These are phyloP conservation scores for Cladobotryum mycophilum DNA, from an alignment of 2,329 filamentous ascomycete genomes.

Conservation along the genomic window DNA sequence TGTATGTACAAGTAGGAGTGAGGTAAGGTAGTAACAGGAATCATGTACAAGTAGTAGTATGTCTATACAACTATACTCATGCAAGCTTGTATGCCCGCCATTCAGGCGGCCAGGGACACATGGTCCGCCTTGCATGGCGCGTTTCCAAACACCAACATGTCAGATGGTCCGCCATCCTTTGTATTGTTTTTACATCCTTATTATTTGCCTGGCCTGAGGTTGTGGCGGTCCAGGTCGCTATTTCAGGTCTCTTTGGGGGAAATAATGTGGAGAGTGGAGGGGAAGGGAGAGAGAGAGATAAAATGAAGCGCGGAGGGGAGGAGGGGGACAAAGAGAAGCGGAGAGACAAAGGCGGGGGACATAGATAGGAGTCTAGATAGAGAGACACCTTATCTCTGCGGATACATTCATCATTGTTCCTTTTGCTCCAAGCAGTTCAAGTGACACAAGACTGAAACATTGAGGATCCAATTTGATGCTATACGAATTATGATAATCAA, in stretches of 20 bases:
- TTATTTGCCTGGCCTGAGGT: not conserved
- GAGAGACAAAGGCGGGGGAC: not conserved
- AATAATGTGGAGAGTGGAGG: not conserved
- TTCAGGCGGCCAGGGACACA: constrained; percentile 17
- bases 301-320: not conserved
- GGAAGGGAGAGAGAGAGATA: not conserved
- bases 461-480: no score
- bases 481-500: no score
- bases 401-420: not conserved
- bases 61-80: constrained; percentile 4
- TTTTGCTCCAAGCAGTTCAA: no score
- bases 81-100: not conserved
- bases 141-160: constrained; percentile 4
- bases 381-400: not conserved
- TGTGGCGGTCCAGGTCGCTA: no score
- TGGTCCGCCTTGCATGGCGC: constrained; percentile 10
- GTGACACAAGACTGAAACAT: no score
- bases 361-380: not conserved
- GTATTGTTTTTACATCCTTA: no score
- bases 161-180: constrained; percentile 6
- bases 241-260: no score
- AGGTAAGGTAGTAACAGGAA: not conserved
- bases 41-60: no score
- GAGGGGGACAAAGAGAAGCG: not conserved
- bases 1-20: not conserved